Conservation (phyloP, 1,139 yeast species). For the Pichia sp. region DNA sequence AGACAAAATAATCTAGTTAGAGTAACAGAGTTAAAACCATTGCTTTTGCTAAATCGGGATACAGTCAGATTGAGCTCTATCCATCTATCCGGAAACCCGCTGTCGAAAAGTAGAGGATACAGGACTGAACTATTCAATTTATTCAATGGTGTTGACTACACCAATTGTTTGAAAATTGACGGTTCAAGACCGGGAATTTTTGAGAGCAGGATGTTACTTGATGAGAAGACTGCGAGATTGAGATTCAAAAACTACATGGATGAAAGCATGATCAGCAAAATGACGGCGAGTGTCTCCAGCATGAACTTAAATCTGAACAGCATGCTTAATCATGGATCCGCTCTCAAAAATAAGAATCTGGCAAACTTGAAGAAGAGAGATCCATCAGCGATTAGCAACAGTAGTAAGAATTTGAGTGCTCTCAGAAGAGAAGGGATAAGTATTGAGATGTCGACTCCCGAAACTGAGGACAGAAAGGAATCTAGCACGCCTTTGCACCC, state of each 20-base stretch:
- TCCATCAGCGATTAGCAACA: too few relatives aligned
- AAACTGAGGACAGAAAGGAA: too few relatives aligned
- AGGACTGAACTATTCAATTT: conserved; percentile 48
- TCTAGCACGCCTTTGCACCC: too few relatives aligned
- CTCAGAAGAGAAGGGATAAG: too few relatives aligned
- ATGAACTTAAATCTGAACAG: conserved; percentile 25
- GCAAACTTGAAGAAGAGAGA: too few relatives aligned
- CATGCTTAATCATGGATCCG: conserved; percentile 17
- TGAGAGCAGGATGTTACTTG: conserved; percentile 49
- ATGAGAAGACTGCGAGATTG: conserved; percentile 40
- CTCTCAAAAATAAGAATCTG: too few relatives aligned
- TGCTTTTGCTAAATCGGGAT: conserved; percentile 26
- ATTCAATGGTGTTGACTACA: conserved; percentile 45
- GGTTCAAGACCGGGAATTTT: conserved; percentile 61
- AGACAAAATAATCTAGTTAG: conserved; percentile 42
- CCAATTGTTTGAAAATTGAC: conserved; percentile 45
- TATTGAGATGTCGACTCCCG: too few relatives aligned
- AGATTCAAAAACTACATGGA: conserved; percentile 38
- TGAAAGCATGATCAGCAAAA: conserved; percentile 26
- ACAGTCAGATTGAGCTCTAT: conserved; percentile 20
- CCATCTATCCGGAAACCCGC: conserved; percentile 36
- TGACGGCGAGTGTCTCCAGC: conserved; percentile 29
- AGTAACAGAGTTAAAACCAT: conserved; percentile 31
- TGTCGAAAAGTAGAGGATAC: conserved; percentile 37
- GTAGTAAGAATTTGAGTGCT: too few relatives aligned